Base-by-base conservation (phyloP, 306 rosid genomes). In the Vigna trinervia region DNA sequence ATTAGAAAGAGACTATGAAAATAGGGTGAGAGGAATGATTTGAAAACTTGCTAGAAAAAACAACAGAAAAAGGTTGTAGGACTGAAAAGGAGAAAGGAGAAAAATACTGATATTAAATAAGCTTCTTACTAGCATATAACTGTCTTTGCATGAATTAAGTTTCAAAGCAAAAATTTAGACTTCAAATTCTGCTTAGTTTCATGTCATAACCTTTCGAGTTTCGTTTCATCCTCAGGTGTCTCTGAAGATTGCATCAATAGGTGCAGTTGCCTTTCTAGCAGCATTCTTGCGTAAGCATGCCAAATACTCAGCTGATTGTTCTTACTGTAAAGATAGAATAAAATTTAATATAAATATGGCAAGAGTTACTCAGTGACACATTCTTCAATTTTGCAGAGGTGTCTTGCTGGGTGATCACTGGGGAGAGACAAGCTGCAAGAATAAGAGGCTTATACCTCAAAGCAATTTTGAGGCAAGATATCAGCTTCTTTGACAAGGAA, bases 391-490 rank as follows among this genome's bases (percentile, higher is more conserved):
- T 76, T 75, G 26, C 85, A 90, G 96, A 92, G 87, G 79, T 88
- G 78, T 77, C 90, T 17, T 84, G 93, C 66, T 92, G 97, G 97
- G 86, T 90, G 93, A 78, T 90, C 58, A 87, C 92, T 7, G 96
- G 97, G 66, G 96, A 92, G 77, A 88, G 96, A 81, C 97, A 90
- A 39, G 90, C 97, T 43, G 84, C 93, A 53, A 66, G 94, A 69
- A 89, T 92, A 52, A 84, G 97, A 75, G 77, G 91, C 61, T 76
- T 92, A 30, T 92, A 92, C 81, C 80, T 92, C 51, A 83, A 76
- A 83, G 85, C 93, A 8, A 87, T 92, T 75, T 58, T 92, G 86
- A 86, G 94, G 78, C 97, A 92, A 85, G 97, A 90, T 70, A 75
- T 92, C 3, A 77, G 84, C 28, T 93, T 86, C 84, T 93, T 93